Evolutionary conservation across 805 yeast genomes (phyloP).

Genomic region (Starmerella potacharoeniae): DNA sequence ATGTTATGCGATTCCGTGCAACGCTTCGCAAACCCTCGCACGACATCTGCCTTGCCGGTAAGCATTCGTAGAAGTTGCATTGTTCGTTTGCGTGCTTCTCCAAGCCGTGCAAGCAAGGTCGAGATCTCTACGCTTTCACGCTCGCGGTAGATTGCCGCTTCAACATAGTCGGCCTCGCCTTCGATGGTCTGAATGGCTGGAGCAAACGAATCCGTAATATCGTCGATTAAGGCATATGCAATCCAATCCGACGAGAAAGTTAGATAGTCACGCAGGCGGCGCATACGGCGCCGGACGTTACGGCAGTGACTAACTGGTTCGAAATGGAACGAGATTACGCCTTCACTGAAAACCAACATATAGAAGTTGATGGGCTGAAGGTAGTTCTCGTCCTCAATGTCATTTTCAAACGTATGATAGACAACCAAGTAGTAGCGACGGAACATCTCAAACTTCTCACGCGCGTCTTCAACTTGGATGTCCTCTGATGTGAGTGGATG

Average conservation of each 20-base stretch:
- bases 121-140: constrained; percentile 33
- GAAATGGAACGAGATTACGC: constrained; percentile 49
- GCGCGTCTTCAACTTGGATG: constrained; percentile 89
- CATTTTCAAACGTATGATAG: constrained; percentile 92
- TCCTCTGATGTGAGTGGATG: constrained; percentile 98
- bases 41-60: constrained; percentile 91
- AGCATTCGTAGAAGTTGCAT: constrained; percentile 85
- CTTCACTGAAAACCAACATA: constrained; percentile 50
- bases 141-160: constrained; percentile 74
- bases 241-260: constrained; percentile 54
- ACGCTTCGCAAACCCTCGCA: constrained; percentile 89
- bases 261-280: constrained; percentile 52
- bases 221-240: constrained; percentile 55
- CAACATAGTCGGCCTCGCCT: constrained; percentile 52
- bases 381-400: constrained; percentile 51
- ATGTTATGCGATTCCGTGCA: constrained; percentile 60
- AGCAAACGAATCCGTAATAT: constrained; percentile 53
- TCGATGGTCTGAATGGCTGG: constrained; percentile 50
- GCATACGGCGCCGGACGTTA: constrained; percentile 49
- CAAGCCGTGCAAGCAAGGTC: constrained; percentile 64
- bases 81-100: constrained; percentile 79
- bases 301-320: constrained; percentile 49
- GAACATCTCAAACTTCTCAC: constrained; percentile 93
- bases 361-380: constrained; percentile 51
- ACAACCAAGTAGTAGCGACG: constrained; percentile 84